phyloP scores from a whole-genome alignment of 2,329 filamentous ascomycete species.

The Cladosporium sp. region DNA sequence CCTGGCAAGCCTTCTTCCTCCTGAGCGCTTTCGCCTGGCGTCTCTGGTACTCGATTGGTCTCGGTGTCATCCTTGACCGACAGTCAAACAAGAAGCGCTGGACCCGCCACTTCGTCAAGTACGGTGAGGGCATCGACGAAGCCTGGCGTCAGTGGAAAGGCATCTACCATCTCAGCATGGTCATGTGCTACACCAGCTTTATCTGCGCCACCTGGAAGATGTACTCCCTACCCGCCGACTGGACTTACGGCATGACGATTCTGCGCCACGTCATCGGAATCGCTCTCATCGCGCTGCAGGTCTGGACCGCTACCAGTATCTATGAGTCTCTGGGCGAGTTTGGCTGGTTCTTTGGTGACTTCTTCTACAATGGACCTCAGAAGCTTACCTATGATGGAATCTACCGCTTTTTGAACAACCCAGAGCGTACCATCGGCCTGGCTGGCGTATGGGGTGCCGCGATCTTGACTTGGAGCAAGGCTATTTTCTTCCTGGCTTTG shows the following conservation, averaged over 20 bases:
- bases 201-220: constrained; percentile 93
- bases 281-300: constrained; percentile 75
- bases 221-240: constrained; percentile 82
- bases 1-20: constrained; percentile 76
- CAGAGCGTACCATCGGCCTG: constrained; percentile 87
- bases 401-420: constrained; percentile 97
- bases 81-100: constrained; percentile 91
- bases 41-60: constrained; percentile 84
- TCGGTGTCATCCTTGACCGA: constrained; percentile 77
- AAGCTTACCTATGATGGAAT: constrained; percentile 96
- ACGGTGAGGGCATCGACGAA: constrained; percentile 82
- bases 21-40: constrained; percentile 78
- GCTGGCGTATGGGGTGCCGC: constrained; percentile 95
- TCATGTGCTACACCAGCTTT: constrained; percentile 84
- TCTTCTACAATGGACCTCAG: constrained; percentile 73
- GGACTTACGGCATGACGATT: constrained; percentile 79
- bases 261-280: constrained; percentile 83
- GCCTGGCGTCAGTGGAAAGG: constrained; percentile 99
- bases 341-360: constrained; percentile 98
- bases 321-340: constrained; percentile 96
- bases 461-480: constrained; percentile 83
- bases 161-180: constrained; percentile 88
- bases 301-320: constrained; percentile 90
- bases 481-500: constrained; percentile 82
- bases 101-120: constrained; percentile 97